Base-by-base conservation (phyloP, 441 rosid genomes). In the Euphorbia corollata region DNA sequence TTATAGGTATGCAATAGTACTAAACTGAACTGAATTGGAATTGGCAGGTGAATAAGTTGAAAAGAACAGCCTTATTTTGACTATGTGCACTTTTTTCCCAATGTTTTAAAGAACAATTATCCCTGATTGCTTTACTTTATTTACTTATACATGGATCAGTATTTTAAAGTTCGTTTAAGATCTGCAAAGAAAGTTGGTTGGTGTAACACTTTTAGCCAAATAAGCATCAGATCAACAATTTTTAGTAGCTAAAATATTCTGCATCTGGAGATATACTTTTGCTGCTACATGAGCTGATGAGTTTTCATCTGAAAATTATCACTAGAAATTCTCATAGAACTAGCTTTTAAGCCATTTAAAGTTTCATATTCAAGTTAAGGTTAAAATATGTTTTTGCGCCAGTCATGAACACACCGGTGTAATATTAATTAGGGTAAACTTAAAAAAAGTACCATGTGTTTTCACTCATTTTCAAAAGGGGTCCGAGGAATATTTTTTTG, bases 161-260 rank as follows among this genome's bases (percentile, higher is more conserved):
- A 47, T 43, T 36, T 61, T 39, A n/a, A 55, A 39, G 43, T 23
- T 62, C 36, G 24, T 39, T n/a, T 19, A 24, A 24, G 27, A 23
- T 39, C 22, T 36, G 11, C 34, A 50, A 24, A 68, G 5, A 61
- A 18, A 8, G 65, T 55, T 60, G 23, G 19, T 63, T 63, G 30
- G 39, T 50, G 13, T 50, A 45, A 8, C 50, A 22, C 9, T 57
- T 36, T 36, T 18, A 38, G 11, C n/a, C 23, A 20, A 18, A 18
- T 9, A 47, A n/a, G 18, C 27, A 30, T 13, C 13, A 27, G 55
- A 19, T 41, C 12, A 20, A 34, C 45, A 30, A 13, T 50, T 22
- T 36, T n/a, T 9, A n/a, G 2, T 18, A 38, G 55, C 1, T 6
- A 16, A 67, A 48, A 38, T 3, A 3, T 23, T 0, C 12, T 13